These are phyloP conservation scores for Trichophyton simii DNA, from an alignment of 2,329 filamentous ascomycete species.

Conservation along the genomic window DNA sequence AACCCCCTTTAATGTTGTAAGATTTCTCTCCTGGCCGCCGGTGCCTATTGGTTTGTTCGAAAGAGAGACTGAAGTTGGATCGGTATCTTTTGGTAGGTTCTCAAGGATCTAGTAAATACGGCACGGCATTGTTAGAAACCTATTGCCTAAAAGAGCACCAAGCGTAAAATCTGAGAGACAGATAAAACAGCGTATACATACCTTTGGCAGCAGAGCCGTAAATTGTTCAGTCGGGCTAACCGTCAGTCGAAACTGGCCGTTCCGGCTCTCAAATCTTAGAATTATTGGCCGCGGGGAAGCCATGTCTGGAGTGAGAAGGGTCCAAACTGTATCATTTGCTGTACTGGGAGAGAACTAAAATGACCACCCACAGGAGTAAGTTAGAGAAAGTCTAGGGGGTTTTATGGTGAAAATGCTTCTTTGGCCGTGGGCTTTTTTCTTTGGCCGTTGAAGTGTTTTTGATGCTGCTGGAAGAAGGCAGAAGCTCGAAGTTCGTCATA, in stretches of 20 bases:
- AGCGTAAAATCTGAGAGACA: background rate
- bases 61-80: constrained; percentile 44
- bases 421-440: background rate
- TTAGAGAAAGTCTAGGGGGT: no score
- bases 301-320: constrained; percentile 18
- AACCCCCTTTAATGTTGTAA: constrained; percentile 42
- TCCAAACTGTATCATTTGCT: background rate
- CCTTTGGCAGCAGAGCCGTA: constrained; percentile 39
- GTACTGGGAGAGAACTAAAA: background rate
- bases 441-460: background rate
- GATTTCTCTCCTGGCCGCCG: constrained; percentile 41
- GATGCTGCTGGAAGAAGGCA: background rate
- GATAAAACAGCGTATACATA: constrained; percentile 13
- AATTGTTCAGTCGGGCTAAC: constrained; percentile 66
- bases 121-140: background rate
- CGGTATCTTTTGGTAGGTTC: constrained; percentile 45
- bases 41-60: constrained; percentile 49
- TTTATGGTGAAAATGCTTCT: background rate
- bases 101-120: constrained; percentile 38
- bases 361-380: background rate
- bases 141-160: background rate
- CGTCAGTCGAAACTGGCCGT: constrained; percentile 80
- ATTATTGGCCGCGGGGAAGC: constrained; percentile 49
- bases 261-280: constrained; percentile 74
- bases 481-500: constrained; percentile 1